phyloP scores from a whole-genome alignment of 257 asterid genomes.

The Knoxia roxburghii region DNA sequence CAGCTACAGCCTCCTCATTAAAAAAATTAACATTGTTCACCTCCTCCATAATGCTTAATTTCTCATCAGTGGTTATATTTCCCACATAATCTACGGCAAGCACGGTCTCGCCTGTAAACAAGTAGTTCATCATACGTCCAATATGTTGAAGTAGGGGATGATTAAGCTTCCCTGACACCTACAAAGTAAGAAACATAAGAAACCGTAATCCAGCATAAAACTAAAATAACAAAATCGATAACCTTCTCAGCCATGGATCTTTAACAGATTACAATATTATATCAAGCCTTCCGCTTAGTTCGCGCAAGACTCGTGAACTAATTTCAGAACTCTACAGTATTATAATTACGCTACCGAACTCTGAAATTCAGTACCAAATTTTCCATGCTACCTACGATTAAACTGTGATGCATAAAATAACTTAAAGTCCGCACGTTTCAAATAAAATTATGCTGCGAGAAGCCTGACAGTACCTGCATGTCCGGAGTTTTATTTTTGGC shows the following conservation, averaged over 20 bases:
- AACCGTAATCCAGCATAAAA: constrained; percentile 8
- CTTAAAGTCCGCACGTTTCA: not conserved
- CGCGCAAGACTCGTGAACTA: not conserved
- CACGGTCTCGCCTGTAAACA: constrained; percentile 27
- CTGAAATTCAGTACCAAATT: not conserved
- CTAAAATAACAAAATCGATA: not conserved
- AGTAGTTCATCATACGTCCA: constrained; percentile 42
- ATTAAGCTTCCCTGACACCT: constrained; percentile 56
- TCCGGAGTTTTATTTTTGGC: constrained; percentile 27
- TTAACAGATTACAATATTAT: not conserved
- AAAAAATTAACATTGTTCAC: constrained; percentile 20
- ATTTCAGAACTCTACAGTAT: not conserved
- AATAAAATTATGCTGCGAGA: not conserved
- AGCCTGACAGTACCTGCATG: constrained; percentile 24
- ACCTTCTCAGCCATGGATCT: not conserved
- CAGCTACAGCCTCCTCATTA: constrained; percentile 22
- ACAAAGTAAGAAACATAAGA: constrained; percentile 25
- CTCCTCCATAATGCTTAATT: constrained; percentile 26
- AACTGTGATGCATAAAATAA: not conserved
- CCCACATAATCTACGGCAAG: constrained; percentile 24
- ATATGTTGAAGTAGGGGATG: constrained; percentile 45
- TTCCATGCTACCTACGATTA: not conserved
- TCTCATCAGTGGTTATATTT: constrained; percentile 22
- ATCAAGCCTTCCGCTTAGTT: not conserved
- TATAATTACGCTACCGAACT: not conserved